Evolutionary conservation across 2,329 filamentous ascomycete species (phyloP).

Genomic region (Cordyceps javanica): DNA sequence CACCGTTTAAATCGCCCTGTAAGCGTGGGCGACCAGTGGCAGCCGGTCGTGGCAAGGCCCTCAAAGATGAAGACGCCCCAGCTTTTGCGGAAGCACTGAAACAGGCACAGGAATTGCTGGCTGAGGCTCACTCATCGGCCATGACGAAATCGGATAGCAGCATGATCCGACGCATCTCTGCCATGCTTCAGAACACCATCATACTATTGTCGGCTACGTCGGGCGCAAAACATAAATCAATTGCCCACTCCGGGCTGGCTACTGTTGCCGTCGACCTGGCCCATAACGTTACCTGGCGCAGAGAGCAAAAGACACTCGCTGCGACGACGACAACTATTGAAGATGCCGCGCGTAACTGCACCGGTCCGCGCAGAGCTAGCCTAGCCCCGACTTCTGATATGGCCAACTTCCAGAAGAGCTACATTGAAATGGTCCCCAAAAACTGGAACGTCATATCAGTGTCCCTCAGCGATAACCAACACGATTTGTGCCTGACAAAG

Average conservation of each 20-base stretch:
- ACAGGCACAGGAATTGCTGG: slow-evolving; percentile 59
- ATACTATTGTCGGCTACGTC: slow-evolving; percentile 60
- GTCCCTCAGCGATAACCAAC: slow-evolving; percentile 71
- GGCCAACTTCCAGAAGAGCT: slow-evolving; percentile 66
- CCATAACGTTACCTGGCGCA: slow-evolving; percentile 60
- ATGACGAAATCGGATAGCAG: slow-evolving; percentile 49
- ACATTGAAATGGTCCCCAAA: slow-evolving; percentile 76
- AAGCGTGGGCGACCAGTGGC: slow-evolving; percentile 22
- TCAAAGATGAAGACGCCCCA: slow-evolving; percentile 26
- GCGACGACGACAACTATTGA: neutral
- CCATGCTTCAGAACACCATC: slow-evolving; percentile 57
- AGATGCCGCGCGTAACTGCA: slow-evolving; percentile 24
- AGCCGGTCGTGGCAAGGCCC: slow-evolving; percentile 19
- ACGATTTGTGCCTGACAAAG: slow-evolving; percentile 86
- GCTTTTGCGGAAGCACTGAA: slow-evolving; percentile 54
- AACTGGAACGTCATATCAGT: slow-evolving; percentile 84
- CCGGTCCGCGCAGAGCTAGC: slow-evolving; percentile 32
- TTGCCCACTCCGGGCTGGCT: slow-evolving; percentile 50
- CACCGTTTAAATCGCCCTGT: slow-evolving; percentile 31
- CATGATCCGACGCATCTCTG: slow-evolving; percentile 57
- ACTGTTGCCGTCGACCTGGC: slow-evolving; percentile 63
- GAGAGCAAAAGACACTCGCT: slow-evolving; percentile 53
- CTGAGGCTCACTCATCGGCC: slow-evolving; percentile 55
- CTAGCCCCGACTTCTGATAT: slow-evolving; percentile 46
- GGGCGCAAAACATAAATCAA: slow-evolving; percentile 37